These are phyloP conservation scores for Globisporangium emineosum DNA, from an alignment of 352 stramenopile genomes.

Conservation along the genomic window DNA sequence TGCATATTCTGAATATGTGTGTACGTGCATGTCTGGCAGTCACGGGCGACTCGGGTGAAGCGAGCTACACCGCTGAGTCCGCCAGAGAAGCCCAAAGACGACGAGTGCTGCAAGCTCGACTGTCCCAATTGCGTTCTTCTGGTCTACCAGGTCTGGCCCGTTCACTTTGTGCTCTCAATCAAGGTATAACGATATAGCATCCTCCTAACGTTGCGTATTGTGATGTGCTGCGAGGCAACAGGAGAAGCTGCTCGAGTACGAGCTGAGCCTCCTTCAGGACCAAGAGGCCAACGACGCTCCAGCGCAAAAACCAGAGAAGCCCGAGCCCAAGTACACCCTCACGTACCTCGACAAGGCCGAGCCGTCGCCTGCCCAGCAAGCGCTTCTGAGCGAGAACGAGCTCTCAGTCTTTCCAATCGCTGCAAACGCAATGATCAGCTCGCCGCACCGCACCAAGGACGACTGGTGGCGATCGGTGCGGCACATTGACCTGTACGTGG, in stretches of 20 bases:
- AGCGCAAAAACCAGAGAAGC: conserved; percentile 25
- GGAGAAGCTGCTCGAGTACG: conserved; percentile 84
- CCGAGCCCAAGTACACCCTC: conserved; percentile 45
- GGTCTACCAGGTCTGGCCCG: conserved; percentile 62
- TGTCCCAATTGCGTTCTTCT: conserved; percentile 87
- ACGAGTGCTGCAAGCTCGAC: conserved; percentile 83
- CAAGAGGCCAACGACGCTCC: conserved; percentile 6
- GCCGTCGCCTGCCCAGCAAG: conserved; percentile 19
- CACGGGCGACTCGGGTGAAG: conserved; percentile 13
- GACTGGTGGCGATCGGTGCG: conserved; percentile 57
- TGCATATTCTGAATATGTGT: background rate
- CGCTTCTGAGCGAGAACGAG: conserved; percentile 36
- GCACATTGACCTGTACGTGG: conserved; percentile 62
- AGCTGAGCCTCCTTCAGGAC: conserved; percentile 47
- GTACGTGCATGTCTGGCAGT: conserved; percentile 15
- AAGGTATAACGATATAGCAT: background rate
- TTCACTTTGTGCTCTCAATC: no score
- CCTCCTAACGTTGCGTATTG: background rate
- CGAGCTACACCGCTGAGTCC: conserved; percentile 37
- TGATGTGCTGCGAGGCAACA: conserved; percentile 17
- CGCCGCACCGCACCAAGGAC: conserved; percentile 50
- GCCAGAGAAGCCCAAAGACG: conserved; percentile 63
- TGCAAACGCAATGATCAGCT: conserved; percentile 60
- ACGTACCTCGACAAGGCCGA: conserved; percentile 36
- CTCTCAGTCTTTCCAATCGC: conserved; percentile 44